Evolutionary conservation across 495 filamentous ascomycete genomes (phyloP), one percentile per base, ranked within the genome.

Genomic region (Sordaria brevicollis): DNA sequence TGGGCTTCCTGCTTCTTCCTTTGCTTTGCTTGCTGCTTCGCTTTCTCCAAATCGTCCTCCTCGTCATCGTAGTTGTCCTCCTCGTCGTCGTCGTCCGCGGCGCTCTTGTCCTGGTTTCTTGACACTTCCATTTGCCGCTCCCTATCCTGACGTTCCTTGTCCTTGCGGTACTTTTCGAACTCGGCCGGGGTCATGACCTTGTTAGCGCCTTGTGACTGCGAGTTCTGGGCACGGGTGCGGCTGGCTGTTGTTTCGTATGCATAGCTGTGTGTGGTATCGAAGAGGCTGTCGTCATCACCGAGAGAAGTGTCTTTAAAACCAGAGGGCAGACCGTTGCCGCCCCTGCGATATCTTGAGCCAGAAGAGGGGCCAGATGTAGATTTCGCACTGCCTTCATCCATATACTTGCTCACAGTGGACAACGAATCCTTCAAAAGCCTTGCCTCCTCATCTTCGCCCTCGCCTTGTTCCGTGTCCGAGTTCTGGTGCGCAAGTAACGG

Each of bases 171-270:
- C 73, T 85, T 87, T 78, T 97, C 92, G 71, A 94, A 96, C 77
- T 97, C 91, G 31, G 89, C 91, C 17, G 90, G 90, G 2, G 93
- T 96, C 92, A 97, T 96, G 43, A 95, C 87, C 76, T 93, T 95
- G 76, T 89, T 90, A 21, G 71, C 76, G 36, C 80, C 82, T 31
- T 66, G 70, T 5, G 81, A 78, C 25, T 76, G 83, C 6, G 82
- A 81, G 41, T 82, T 67, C 10, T 71, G 78, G 38, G 81, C 78
- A 43, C 77, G 72, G 41, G 76, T 79, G 57, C 79, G 78, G 43
- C 76, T 81, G 11, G 84, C 86, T 71, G 89, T 77, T 68, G 89
- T 77, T 68, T 83, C 85, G n/a, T 86, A 84, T 43, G 86, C 82
- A 17, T 83, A 86, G 19, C 84, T 84, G 68, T 88, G 83, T 29